A percentile compares a stretch with the other conserved stretches of the same genome.
Evolutionary conservation across 2,329 filamentous ascomycete genomes (phyloP).

Genomic region (Diplocarpon rosae): DNA sequence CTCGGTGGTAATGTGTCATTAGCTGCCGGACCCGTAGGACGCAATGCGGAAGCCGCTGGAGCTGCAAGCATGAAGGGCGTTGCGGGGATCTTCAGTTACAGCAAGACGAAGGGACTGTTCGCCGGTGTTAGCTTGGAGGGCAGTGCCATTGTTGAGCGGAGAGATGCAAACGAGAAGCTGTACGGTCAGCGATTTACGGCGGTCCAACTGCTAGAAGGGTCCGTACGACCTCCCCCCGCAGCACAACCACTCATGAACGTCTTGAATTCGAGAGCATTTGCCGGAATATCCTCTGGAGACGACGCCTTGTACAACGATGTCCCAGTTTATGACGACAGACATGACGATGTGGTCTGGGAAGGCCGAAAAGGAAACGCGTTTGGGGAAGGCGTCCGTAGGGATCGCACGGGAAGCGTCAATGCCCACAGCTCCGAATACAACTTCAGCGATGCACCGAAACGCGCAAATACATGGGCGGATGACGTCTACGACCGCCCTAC

Average conservation of each 20-base stretch:
- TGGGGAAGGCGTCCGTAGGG: slow-evolving; percentile 51
- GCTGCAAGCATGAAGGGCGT: slow-evolving; percentile 84
- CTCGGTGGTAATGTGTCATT: slow-evolving; percentile 94
- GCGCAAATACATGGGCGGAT: slow-evolving; percentile 64
- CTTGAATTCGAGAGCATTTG: slow-evolving; percentile 76
- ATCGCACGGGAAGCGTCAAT: slow-evolving; percentile 33
- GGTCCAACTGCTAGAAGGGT: slow-evolving; percentile 67
- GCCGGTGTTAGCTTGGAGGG: slow-evolving; percentile 92
- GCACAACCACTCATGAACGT: slow-evolving; percentile 77
- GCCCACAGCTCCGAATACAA: slow-evolving; percentile 36
- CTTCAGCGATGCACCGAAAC: slow-evolving; percentile 45
- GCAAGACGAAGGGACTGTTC: slow-evolving; percentile 94
- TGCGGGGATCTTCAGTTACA: slow-evolving; percentile 91
- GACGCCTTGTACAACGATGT: slow-evolving; percentile 86
- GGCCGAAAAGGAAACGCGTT: slow-evolving; percentile 59
- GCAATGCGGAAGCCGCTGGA: slow-evolving; percentile 92
- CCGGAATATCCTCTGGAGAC: slow-evolving; percentile 44
- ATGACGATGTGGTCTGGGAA: slow-evolving; percentile 79
- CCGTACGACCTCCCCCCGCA: slow-evolving; percentile 65
- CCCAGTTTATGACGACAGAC: slow-evolving; percentile 74
- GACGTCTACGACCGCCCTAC: slow-evolving; percentile 55
- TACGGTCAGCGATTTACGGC: slow-evolving; percentile 79
- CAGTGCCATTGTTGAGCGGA: slow-evolving; percentile 82
- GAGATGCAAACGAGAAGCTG: slow-evolving; percentile 94
- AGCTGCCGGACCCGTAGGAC: slow-evolving; percentile 83